Evolutionary conservation across 495 filamentous ascomycete genomes (phyloP).

Genomic region (Glonium stellatum): DNA sequence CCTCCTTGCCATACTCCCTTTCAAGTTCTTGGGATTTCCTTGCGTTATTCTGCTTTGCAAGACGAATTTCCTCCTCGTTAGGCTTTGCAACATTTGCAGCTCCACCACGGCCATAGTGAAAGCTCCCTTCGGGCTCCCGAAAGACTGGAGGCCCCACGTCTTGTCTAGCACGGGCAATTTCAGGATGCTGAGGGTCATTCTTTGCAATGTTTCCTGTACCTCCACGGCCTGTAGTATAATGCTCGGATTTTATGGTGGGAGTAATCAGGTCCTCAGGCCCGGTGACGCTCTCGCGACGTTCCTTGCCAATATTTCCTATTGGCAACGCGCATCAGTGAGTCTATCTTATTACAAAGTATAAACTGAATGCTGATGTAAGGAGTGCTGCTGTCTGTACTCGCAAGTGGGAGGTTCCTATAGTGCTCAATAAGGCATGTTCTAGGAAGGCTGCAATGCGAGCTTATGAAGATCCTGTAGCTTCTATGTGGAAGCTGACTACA

Average conservation of each 20-base stretch:
- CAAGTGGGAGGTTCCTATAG: neutral
- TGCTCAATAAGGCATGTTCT: neutral
- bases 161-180: constrained; percentile 69
- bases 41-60: constrained; percentile 11
- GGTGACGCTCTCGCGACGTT: constrained; percentile 41
- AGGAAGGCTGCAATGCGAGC: too few species aligned
- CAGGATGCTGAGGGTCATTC: constrained; percentile 38
- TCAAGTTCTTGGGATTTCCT: constrained; percentile 8
- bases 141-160: constrained; percentile 61
- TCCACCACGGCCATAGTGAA: constrained; percentile 41
- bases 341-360: neutral
- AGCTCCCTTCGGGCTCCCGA: constrained; percentile 31
- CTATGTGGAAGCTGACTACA: too few species aligned
- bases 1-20: constrained; percentile 27
- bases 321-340: constrained; percentile 1
- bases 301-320: constrained; percentile 67
- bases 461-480: too few species aligned
- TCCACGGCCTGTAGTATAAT: constrained; percentile 77
- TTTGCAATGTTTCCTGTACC: constrained; percentile 42
- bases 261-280: constrained; percentile 62
- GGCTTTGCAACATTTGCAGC: constrained; percentile 27
- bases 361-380: neutral
- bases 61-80: constrained; percentile 16
- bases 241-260: constrained; percentile 70
- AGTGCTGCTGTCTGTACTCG: neutral